Conservation (phyloP, 1,284 basidiomycete genomes). For the Pascua guehoae region DNA sequence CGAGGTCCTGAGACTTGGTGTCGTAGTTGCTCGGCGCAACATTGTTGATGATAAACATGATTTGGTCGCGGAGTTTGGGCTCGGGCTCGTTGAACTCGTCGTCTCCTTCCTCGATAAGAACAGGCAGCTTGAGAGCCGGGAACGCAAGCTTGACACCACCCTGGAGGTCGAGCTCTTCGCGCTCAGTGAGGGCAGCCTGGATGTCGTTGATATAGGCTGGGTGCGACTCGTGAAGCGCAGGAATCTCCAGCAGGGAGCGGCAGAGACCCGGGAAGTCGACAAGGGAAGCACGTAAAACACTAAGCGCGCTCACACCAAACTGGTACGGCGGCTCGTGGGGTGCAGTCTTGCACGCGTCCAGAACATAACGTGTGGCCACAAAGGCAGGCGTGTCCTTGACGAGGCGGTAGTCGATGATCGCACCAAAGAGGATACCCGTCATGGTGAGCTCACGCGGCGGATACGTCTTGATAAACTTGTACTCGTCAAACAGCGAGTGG, state of each 20-base stretch:
- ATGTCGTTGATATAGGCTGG: conserved; percentile 78
- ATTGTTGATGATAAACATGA: conserved; percentile 98
- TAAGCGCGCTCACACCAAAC: conserved; percentile 89
- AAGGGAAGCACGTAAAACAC: conserved; percentile 81
- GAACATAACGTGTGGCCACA: conserved; percentile 93
- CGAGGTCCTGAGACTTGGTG: conserved; percentile 77
- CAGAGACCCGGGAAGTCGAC: conserved; percentile 93
- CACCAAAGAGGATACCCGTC: conserved; percentile 95
- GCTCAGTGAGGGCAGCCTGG: conserved; percentile 61
- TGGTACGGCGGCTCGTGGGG: conserved; percentile 85
- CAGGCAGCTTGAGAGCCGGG: conserved; percentile 50
- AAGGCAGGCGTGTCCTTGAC: conserved; percentile 94
- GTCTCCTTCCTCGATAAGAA: conserved; percentile 52
- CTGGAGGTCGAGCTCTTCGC: conserved; percentile 48
- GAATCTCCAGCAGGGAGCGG: conserved; percentile 80
- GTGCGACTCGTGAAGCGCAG: conserved; percentile 78
- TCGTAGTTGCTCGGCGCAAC: conserved; percentile 93
- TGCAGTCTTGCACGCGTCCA: conserved; percentile 86
- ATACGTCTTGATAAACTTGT: conserved; percentile 98
- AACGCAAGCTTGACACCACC: conserved; percentile 52
- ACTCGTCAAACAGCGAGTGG: conserved; percentile 99
- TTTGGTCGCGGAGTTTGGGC: conserved; percentile 86
- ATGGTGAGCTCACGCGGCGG: conserved; percentile 90
- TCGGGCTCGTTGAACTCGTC: conserved; percentile 65
- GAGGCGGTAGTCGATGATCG: conserved; percentile 88